A percentile compares a stretch with the other conserved stretches of the same genome.
phyloP scores from a whole-genome alignment of 2,329 filamentous ascomycete species.

The Colletotrichum abscissum region DNA sequence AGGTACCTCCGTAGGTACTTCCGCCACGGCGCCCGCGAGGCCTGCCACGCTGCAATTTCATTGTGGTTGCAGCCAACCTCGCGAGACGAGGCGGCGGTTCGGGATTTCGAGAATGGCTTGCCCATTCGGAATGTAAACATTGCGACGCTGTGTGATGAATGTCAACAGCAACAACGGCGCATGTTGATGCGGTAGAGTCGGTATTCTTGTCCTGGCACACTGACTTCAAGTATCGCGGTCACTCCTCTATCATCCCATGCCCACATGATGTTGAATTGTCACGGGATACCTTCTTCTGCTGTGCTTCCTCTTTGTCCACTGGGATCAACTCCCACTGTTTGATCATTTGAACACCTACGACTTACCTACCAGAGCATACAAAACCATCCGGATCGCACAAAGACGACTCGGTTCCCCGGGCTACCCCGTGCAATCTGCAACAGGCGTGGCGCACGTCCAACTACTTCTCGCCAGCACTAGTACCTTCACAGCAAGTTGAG shows the following conservation, averaged over 20 bases:
- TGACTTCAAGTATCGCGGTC: background rate
- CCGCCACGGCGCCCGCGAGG: background rate
- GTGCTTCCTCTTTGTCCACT: background rate
- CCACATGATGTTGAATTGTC: background rate
- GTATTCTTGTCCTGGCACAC: background rate
- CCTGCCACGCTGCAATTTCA: background rate
- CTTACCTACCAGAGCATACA: too few relatives aligned
- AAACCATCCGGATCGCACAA: background rate
- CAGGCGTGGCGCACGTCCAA: conserved; percentile 15
- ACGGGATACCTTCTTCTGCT: background rate
- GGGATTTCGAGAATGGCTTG: background rate
- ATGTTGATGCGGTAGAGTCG: too few relatives aligned
- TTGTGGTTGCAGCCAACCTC: background rate
- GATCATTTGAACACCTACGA: too few relatives aligned
- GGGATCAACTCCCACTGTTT: too few relatives aligned
- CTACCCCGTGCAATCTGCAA: conserved; percentile 3
- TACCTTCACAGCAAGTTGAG: too few relatives aligned
- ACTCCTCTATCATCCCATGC: background rate
- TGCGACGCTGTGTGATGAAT: background rate
- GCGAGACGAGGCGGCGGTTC: background rate
- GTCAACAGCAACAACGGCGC: background rate
- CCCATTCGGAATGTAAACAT: background rate
- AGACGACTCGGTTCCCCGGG: conserved; percentile 8
- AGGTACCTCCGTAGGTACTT: too few relatives aligned
- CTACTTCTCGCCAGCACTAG: background rate